Conservation (phyloP, 2,329 filamentous ascomycete genomes). For the Plenodomus tracheiphilus region DNA sequence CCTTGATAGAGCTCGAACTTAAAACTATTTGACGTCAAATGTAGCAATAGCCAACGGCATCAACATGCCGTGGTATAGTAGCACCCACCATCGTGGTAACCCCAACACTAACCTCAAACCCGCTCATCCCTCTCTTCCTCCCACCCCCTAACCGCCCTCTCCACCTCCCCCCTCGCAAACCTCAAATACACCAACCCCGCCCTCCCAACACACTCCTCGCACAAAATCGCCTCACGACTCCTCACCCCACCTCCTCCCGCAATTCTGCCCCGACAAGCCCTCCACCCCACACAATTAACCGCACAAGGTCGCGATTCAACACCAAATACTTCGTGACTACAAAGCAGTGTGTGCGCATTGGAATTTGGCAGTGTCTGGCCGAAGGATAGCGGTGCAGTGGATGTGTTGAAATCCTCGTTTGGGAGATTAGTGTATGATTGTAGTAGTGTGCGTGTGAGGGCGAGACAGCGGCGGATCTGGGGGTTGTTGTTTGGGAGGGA, state of each 20-base stretch:
- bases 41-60: too few species aligned
- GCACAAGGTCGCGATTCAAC: slow-evolving; percentile 6
- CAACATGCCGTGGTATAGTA: too few species aligned
- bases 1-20: too few species aligned
- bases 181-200: slow-evolving; percentile 15
- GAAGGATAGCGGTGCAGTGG: slow-evolving; percentile 1
- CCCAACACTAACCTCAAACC: too few species aligned
- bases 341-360: not conserved
- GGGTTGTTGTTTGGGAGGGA: not conserved
- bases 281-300: slow-evolving; percentile 9
- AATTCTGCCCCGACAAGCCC: not conserved
- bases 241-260: not conserved
- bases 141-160: not conserved
- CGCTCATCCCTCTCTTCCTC: too few species aligned
- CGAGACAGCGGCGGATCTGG: slow-evolving; percentile 8
- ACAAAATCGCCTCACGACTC: slow-evolving; percentile 13
- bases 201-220: slow-evolving; percentile 14
- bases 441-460: slow-evolving; percentile 11
- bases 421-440: not conserved
- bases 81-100: too few species aligned
- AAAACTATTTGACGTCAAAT: too few species aligned
- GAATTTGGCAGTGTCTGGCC: not conserved
- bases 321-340: not conserved
- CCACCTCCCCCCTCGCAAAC: slow-evolving; percentile 1
- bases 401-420: not conserved